phyloP scores from a whole-genome alignment of 306 rosid genomes.

The Dalbergia cochinchinensis region DNA sequence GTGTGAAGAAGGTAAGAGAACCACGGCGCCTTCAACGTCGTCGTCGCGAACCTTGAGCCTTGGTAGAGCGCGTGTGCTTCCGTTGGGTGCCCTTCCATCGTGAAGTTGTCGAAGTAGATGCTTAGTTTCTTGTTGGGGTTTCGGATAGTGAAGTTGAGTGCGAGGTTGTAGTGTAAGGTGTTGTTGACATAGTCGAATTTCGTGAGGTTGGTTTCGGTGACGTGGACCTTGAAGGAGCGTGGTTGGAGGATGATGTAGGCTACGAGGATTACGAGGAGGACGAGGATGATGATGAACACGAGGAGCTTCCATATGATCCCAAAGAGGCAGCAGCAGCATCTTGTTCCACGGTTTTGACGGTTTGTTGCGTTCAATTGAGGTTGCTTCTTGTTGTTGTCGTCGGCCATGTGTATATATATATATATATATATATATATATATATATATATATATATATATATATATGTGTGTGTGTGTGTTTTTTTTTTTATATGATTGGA shows the following conservation, averaged over 20 bases:
- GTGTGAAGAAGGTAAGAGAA: conserved; percentile 28
- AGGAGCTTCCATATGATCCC: conserved; percentile 54
- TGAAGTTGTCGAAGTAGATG: conserved; percentile 42
- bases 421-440: too few relatives aligned
- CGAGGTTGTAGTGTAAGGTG: conserved; percentile 39
- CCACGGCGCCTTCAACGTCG: conserved; percentile 32
- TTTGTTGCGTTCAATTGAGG: neutral
- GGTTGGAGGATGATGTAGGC: conserved; percentile 67
- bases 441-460: too few relatives aligned
- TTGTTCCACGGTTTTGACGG: neutral
- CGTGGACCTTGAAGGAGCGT: conserved; percentile 56
- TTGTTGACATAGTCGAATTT: conserved; percentile 52
- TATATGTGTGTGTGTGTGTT: too few relatives aligned
- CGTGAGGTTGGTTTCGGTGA: conserved; percentile 61
- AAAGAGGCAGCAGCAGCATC: conserved; percentile 55
- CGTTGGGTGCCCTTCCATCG: neutral
- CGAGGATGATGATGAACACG: conserved; percentile 34
- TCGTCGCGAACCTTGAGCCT: conserved; percentile 9
- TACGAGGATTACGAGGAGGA: conserved; percentile 51
- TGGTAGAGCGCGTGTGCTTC: conserved; percentile 44
- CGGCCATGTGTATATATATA: neutral
- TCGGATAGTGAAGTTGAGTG: conserved; percentile 45
- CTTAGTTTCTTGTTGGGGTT: conserved; percentile 53
- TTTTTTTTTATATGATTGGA: too few relatives aligned
- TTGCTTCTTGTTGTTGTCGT: neutral